Evolutionary conservation across 2,329 filamentous ascomycete genomes (phyloP).

Genomic region (Claviceps pazoutovae): DNA sequence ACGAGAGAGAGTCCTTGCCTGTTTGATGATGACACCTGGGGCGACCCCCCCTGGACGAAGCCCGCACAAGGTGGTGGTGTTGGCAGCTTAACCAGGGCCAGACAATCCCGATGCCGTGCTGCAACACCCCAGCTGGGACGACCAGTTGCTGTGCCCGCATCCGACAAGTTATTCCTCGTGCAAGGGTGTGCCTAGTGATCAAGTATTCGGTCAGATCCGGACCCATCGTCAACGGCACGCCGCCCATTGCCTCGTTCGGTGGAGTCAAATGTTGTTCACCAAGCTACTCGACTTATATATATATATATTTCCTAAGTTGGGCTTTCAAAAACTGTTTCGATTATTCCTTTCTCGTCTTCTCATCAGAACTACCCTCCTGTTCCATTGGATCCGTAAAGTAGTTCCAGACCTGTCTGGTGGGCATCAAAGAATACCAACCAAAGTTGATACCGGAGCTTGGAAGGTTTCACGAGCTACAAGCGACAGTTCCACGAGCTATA

Average conservation of each 20-base stretch:
- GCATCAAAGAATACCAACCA: neutral
- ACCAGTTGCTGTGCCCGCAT: neutral
- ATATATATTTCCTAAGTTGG: neutral
- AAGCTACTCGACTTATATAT: neutral
- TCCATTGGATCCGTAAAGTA: neutral
- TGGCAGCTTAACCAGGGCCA: constrained; percentile 1
- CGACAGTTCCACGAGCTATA: neutral
- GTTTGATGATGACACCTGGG: constrained; percentile 7
- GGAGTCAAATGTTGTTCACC: neutral
- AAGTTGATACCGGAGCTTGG: constrained; percentile 3
- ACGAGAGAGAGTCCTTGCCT: constrained; percentile 1
- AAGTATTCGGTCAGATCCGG: neutral
- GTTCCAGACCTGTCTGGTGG: neutral
- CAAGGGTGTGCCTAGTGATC: neutral
- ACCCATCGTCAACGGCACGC: neutral
- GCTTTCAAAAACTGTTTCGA: neutral
- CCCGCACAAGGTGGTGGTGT: constrained; percentile 4
- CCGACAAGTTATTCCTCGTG: constrained; percentile 2
- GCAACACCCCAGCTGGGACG: neutral
- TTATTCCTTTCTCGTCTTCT: neutral
- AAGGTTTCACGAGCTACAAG: neutral
- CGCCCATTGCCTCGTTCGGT: neutral
- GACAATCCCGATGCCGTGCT: neutral
- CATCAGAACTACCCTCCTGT: neutral
- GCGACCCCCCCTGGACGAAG: constrained; percentile 5